Percentiles rank a stretch among this genome's conserved stretches.
Evolutionary conservation across 2,329 filamentous ascomycete genomes (phyloP).

Genomic region (Venturiaceae sp.): DNA sequence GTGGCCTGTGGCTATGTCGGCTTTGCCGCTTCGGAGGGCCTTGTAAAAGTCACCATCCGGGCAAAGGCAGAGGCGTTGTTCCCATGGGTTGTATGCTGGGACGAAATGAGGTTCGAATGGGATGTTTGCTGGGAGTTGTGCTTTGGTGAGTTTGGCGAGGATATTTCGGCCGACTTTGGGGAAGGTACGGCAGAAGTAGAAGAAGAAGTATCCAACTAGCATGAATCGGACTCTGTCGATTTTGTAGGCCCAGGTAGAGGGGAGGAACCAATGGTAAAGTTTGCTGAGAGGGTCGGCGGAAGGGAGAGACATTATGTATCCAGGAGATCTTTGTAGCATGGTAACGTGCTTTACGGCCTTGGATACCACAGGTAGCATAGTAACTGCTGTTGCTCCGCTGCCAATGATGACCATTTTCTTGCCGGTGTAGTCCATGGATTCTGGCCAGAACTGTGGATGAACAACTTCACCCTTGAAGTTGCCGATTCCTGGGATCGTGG

Average conservation of each 20-base stretch:
- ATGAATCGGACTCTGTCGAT: constrained; percentile 44
- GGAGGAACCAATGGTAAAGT: constrained; percentile 25
- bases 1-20: constrained; percentile 44
- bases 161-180: constrained; percentile 39
- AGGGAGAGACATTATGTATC: constrained; percentile 52
- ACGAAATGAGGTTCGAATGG: constrained; percentile 35
- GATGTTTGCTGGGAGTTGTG: constrained; percentile 40
- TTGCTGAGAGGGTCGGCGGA: constrained; percentile 23
- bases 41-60: constrained; percentile 51
- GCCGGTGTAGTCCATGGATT: constrained; percentile 52
- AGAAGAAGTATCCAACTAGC: constrained; percentile 37
- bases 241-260: constrained; percentile 23
- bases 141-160: constrained; percentile 35
- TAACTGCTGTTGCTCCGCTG: constrained; percentile 70
- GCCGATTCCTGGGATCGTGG: constrained; percentile 56
- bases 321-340: constrained; percentile 72
- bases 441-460: constrained; percentile 70
- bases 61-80: constrained; percentile 68
- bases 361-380: constrained; percentile 61
- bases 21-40: constrained; percentile 39
- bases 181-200: constrained; percentile 42
- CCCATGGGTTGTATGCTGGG: constrained; percentile 43
- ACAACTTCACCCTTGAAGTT: constrained; percentile 53
- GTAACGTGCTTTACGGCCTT: constrained; percentile 58
- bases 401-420: constrained; percentile 67